Conservation (phyloP, 805 yeast genomes). For the Yamadazyma scolyti region DNA sequence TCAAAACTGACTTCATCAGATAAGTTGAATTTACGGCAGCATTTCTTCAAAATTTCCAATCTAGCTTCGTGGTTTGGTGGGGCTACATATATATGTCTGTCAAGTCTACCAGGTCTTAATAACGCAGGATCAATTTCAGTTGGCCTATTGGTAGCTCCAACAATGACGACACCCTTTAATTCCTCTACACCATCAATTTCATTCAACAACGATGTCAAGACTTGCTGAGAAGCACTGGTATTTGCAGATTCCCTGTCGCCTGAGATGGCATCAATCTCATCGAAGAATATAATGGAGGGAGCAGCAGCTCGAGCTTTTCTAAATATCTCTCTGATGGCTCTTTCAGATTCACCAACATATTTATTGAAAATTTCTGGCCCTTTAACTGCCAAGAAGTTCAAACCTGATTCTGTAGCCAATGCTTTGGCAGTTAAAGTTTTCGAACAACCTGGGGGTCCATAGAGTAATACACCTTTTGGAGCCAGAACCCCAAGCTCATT, state of each 20-base stretch:
- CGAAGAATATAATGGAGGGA: conserved; percentile 92
- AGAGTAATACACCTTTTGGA: conserved; percentile 88
- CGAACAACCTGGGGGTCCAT: conserved; percentile 99
- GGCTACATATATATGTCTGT: conserved; percentile 85
- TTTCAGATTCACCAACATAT: conserved; percentile 93
- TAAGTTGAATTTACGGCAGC: conserved; percentile 62
- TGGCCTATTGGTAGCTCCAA: conserved; percentile 97
- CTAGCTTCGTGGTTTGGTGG: conserved; percentile 89
- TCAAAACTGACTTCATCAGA: conserved; percentile 43
- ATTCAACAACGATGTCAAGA: conserved; percentile 82
- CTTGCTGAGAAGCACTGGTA: conserved; percentile 74
- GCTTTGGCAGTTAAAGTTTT: conserved; percentile 95
- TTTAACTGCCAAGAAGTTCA: conserved; percentile 89
- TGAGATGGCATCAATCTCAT: conserved; percentile 93
- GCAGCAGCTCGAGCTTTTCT: conserved; percentile 92
- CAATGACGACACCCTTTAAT: conserved; percentile 84
- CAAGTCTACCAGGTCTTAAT: conserved; percentile 92
- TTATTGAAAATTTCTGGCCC: conserved; percentile 96
- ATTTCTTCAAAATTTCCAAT: conserved; percentile 68
- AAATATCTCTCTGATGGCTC: conserved; percentile 89
- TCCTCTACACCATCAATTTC: conserved; percentile 98
- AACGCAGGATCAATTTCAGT: conserved; percentile 90
- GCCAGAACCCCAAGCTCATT: conserved; percentile 75
- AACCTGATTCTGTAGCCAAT: conserved; percentile 90
- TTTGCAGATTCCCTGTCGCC: conserved; percentile 64